Conservation (phyloP, 164 flowering plant species). For the Macadamia tetraphylla region DNA sequence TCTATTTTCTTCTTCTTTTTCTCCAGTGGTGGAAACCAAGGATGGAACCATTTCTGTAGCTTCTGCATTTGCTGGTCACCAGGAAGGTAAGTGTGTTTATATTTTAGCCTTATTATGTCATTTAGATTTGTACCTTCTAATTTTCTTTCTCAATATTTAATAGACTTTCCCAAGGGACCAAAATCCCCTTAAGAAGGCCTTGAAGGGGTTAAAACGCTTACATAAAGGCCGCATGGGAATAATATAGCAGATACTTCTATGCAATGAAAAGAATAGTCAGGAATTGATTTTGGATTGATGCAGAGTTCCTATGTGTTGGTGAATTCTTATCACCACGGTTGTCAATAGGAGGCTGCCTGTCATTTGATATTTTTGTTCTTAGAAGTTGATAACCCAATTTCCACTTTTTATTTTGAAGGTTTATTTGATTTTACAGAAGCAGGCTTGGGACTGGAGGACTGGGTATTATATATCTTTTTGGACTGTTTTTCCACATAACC, state of each 20-base stretch:
- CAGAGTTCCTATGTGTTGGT: constrained; percentile 15
- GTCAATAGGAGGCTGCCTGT: constrained; percentile 39
- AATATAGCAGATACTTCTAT: too few relatives aligned
- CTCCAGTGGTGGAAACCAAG: constrained; percentile 63
- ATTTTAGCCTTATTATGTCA: background rate
- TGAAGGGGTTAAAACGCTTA: too few relatives aligned
- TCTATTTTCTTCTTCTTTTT: background rate
- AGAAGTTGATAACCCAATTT: constrained; percentile 35
- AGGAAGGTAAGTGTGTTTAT: constrained; percentile 54
- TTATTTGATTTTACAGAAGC: constrained; percentile 34
- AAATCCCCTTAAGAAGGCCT: too few relatives aligned
- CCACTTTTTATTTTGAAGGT: constrained; percentile 28
- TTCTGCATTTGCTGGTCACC: constrained; percentile 79
- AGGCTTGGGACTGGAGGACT: constrained; percentile 27
- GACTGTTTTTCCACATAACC: constrained; percentile 27
- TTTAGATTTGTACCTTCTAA: background rate
- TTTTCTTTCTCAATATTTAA: too few relatives aligned
- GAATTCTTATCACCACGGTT: constrained; percentile 27
- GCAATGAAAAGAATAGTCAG: too few relatives aligned
- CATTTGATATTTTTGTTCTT: constrained; percentile 34
- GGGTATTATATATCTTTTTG: constrained; percentile 27
- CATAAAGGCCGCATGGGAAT: too few relatives aligned
- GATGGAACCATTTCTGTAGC: constrained; percentile 90
- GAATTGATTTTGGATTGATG: too few relatives aligned
- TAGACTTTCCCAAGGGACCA: too few relatives aligned